Percentiles rank a stretch among this genome's conserved stretches.
Conservation (phyloP, 345 rosid species). For the Eucalyptus cloeziana region DNA sequence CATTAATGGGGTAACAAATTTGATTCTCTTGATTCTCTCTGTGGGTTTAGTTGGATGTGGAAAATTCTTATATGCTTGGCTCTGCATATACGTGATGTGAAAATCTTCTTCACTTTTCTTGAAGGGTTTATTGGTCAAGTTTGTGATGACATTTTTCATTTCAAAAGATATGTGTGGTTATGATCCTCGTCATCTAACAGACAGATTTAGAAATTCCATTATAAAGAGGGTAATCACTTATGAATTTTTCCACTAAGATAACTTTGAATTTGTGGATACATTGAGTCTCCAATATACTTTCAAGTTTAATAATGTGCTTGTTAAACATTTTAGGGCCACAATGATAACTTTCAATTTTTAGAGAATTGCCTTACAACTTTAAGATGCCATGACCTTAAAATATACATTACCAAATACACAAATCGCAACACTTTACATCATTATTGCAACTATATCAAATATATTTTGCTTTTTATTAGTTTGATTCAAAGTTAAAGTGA, state of each 20-base stretch:
- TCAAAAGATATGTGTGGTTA: no score
- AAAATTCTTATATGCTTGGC: background rate
- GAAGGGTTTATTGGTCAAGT: no score
- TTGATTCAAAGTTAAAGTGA: background rate
- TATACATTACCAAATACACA: background rate
- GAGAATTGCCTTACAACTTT: background rate
- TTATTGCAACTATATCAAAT: background rate
- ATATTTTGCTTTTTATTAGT: background rate
- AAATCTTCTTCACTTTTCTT: fast-evolving
- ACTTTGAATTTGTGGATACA: background rate
- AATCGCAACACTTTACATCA: background rate
- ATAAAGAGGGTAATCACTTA: background rate
- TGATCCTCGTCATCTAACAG: no score
- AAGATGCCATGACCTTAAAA: background rate
- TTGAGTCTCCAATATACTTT: background rate
- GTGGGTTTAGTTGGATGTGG: fast-evolving
- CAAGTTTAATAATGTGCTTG: background rate
- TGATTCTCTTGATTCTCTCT: background rate
- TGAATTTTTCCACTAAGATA: background rate
- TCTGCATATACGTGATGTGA: fast-evolving
- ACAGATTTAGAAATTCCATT: no score
- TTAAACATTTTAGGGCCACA: background rate
- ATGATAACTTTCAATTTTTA: background rate
- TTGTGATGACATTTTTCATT: no score
- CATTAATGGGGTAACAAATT: fast-evolving